Evolutionary conservation across 495 filamentous ascomycete species (phyloP).

Genomic region (Penicillium angulare): DNA sequence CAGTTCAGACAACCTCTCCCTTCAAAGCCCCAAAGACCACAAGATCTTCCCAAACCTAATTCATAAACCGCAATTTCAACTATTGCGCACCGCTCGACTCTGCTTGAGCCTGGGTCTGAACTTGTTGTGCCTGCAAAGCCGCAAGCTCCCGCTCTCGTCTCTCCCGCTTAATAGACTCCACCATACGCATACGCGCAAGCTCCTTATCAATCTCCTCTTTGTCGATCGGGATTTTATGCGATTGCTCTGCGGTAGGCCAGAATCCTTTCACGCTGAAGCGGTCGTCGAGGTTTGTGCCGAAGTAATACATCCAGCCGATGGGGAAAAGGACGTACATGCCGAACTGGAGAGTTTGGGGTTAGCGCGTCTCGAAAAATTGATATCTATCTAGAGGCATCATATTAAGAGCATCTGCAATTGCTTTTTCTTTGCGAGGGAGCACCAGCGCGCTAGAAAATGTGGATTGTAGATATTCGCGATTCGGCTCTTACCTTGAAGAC

Average conservation of each 20-base stretch:
- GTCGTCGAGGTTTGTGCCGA: constrained; percentile 95
- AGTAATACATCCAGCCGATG: constrained; percentile 99
- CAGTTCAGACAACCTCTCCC: no score
- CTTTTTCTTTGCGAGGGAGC: no score
- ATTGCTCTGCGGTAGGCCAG: constrained; percentile 86
- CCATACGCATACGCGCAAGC: constrained; percentile 65
- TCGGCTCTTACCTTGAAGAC: constrained; percentile 76
- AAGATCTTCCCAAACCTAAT: no score
- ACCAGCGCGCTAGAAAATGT: neutral
- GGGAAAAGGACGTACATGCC: constrained; percentile 98
- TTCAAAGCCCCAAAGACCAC: no score
- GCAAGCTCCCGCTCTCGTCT: constrained; percentile 55
- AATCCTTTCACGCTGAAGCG: constrained; percentile 86
- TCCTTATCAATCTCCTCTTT: constrained; percentile 81
- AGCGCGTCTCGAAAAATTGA: neutral
- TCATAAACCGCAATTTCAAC: no score
- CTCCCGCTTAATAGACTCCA: constrained; percentile 42
- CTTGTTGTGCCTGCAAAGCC: constrained; percentile 37
- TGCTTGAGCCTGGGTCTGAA: constrained; percentile 30
- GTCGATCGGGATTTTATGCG: constrained; percentile 85
- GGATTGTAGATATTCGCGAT: neutral
- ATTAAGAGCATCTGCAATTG: no score
- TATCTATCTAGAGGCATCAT: no score
- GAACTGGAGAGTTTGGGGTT: constrained; percentile 56
- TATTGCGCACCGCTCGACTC: constrained; percentile 16